Percentiles rank a stretch among this genome's conserved stretches.
These are phyloP conservation scores for Xylaria multiplex DNA, from an alignment of 2,329 filamentous ascomycete species.

Conservation along the genomic window DNA sequence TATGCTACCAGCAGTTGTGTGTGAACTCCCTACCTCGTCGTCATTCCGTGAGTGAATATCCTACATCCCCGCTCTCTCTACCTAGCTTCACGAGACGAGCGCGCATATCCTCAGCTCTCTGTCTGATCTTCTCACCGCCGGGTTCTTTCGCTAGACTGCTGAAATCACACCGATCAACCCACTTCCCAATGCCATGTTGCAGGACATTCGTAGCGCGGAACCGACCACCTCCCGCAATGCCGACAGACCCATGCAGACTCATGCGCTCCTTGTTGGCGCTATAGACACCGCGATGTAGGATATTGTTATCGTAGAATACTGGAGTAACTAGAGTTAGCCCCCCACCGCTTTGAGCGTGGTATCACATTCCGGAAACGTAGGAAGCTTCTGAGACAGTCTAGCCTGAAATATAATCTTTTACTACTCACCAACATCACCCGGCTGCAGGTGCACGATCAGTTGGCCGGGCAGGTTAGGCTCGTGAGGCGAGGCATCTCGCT, in stretches of 20 bases:
- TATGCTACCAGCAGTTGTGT: neutral
- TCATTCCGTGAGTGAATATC: constrained; percentile 69
- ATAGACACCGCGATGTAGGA: constrained; percentile 79
- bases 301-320: constrained; percentile 92
- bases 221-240: constrained; percentile 64
- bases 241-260: constrained; percentile 79
- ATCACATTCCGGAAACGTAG: neutral
- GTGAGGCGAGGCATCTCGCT: constrained; percentile 74
- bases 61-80: constrained; percentile 66
- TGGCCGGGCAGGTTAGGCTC: constrained; percentile 70
- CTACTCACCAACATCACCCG: constrained; percentile 72
- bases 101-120: constrained; percentile 71
- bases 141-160: constrained; percentile 40
- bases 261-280: constrained; percentile 67
- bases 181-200: constrained; percentile 77
- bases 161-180: constrained; percentile 71
- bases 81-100: constrained; percentile 71
- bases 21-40: neutral
- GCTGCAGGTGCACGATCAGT: constrained; percentile 70
- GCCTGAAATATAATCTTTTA: no score
- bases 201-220: constrained; percentile 75
- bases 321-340: neutral
- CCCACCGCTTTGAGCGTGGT: neutral
- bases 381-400: no score
- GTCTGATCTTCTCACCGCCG: constrained; percentile 56